Conservation (phyloP, 495 filamentous ascomycete species). For the Podospora pseudocomata region DNA sequence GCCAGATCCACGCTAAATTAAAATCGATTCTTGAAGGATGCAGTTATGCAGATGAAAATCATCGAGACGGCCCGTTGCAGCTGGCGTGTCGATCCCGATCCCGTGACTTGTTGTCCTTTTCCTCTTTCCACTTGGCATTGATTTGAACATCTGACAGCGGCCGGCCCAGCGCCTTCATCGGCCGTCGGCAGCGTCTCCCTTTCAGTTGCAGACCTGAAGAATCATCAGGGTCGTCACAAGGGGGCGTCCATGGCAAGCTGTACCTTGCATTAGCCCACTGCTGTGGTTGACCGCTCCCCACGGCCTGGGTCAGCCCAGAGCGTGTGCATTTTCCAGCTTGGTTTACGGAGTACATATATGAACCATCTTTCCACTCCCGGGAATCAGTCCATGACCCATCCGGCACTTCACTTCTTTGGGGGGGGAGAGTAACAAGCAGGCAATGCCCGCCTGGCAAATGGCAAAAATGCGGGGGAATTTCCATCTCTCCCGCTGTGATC, state of each 20-base stretch:
- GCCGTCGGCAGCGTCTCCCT: background rate
- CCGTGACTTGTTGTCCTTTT: background rate
- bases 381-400: background rate
- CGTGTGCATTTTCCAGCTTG: too few species aligned
- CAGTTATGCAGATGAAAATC: background rate
- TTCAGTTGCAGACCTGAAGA: background rate
- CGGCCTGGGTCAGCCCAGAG: too few species aligned
- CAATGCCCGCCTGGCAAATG: background rate
- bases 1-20: background rate
- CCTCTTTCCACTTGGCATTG: background rate
- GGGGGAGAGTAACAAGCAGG: background rate
- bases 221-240: background rate
- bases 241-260: background rate
- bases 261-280: conserved; percentile 26
- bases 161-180: background rate
- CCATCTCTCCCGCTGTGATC: conserved; percentile 12
- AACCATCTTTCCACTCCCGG: background rate
- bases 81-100: background rate
- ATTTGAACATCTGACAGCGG: background rate
- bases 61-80: conserved; percentile 2
- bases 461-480: conserved; percentile 5
- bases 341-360: background rate
- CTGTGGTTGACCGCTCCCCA: conserved; percentile 6
- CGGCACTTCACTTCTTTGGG: background rate
- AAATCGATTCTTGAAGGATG: background rate